Conservation (phyloP, 176 grass and related monocot species). For the Panicum miliaceum region DNA sequence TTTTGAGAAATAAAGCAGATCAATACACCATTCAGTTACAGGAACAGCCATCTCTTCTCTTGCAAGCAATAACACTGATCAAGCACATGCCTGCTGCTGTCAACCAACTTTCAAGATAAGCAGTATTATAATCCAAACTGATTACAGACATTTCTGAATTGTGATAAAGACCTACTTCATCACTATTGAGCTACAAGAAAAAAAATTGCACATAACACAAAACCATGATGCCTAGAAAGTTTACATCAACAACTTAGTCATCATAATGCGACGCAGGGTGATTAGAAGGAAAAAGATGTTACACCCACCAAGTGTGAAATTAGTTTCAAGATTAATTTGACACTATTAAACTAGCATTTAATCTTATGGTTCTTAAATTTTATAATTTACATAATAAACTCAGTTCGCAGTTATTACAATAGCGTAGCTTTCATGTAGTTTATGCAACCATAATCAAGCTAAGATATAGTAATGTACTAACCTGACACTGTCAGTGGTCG, state of each 20-base stretch:
- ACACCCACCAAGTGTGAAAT: neutral
- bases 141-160: neutral
- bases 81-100: neutral
- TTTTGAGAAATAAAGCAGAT: neutral
- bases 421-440: constrained; percentile 21
- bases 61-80: neutral
- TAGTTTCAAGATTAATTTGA: neutral
- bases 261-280: neutral
- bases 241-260: constrained; percentile 8
- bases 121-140: constrained; percentile 2
- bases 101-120: neutral
- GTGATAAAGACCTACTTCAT: neutral
- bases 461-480: constrained; percentile 31
- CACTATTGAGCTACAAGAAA: neutral
- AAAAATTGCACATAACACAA: neutral
- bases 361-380: constrained; percentile 13
- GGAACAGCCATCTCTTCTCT: neutral
- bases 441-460: constrained; percentile 10
- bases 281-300: constrained; percentile 29
- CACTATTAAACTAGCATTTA: neutral
- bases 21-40: neutral
- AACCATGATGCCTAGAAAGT: constrained; percentile 23
- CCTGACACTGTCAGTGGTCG: constrained; percentile 73
- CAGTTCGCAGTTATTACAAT: constrained; percentile 16
- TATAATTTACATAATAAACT: neutral